phyloP scores from a whole-genome alignment of 1,284 basidiomycete genomes.

The Puccinia novopanici region DNA sequence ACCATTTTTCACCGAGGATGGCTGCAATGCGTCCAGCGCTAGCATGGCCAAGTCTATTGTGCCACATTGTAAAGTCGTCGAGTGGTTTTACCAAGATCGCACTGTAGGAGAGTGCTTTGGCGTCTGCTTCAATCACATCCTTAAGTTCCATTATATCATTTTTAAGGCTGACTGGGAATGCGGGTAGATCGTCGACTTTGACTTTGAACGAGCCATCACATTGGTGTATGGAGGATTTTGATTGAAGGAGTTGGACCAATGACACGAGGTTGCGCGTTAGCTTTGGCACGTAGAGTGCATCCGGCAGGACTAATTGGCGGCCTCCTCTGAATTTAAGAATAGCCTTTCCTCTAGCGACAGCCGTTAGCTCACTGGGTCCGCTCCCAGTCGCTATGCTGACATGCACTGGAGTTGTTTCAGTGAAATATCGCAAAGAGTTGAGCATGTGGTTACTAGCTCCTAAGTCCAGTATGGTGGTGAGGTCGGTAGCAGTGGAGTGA shows the following conservation, averaged over 20 bases:
- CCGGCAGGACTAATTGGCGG: background rate
- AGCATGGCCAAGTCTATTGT: background rate
- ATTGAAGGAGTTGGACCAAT: background rate
- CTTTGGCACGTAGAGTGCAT: slow-evolving; percentile 5
- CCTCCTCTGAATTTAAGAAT: background rate
- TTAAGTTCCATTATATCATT: background rate
- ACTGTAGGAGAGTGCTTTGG: background rate
- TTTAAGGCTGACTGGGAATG: background rate
- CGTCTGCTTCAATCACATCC: too few relatives aligned
- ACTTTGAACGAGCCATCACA: background rate
- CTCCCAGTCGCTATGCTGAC: background rate
- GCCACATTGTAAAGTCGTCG: too few relatives aligned
- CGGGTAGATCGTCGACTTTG: background rate
- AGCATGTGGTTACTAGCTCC: slow-evolving; percentile 23
- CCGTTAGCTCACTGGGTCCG: background rate
- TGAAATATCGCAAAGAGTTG: background rate
- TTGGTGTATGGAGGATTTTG: too few relatives aligned
- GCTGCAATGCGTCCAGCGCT: background rate
- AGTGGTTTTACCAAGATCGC: too few relatives aligned
- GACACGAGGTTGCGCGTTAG: background rate
- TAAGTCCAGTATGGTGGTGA: background rate
- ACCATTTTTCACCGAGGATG: too few relatives aligned
- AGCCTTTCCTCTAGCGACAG: background rate
- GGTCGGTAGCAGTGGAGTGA: too few relatives aligned
- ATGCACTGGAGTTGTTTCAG: background rate